Conservation (phyloP, 2,329 filamentous ascomycete species). For the Rutstroemia sp. region DNA sequence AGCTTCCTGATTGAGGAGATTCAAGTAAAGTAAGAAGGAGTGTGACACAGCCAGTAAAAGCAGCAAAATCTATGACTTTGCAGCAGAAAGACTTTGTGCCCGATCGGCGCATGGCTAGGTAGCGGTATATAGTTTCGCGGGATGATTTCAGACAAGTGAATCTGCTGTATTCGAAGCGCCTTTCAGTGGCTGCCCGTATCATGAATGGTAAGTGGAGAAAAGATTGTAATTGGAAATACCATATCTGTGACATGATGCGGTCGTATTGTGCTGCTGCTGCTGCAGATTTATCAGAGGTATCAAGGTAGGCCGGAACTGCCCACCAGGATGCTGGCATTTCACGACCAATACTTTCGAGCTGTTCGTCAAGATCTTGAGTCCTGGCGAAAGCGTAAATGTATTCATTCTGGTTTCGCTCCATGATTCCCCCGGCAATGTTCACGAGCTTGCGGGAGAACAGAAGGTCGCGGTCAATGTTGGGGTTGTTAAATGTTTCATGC, state of each 20-base stretch:
- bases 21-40: slow-evolving; percentile 24
- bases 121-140: slow-evolving; percentile 24
- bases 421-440: slow-evolving; percentile 20
- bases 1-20: slow-evolving; percentile 5
- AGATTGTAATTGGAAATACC: slow-evolving; percentile 25
- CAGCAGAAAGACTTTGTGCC: slow-evolving; percentile 23
- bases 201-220: slow-evolving; percentile 28
- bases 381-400: slow-evolving; percentile 21
- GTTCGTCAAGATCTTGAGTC: slow-evolving; percentile 28
- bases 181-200: slow-evolving; percentile 26
- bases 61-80: slow-evolving; percentile 26
- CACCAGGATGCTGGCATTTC: slow-evolving; percentile 25
- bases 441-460: slow-evolving; percentile 21
- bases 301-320: slow-evolving; percentile 17
- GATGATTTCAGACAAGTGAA: slow-evolving; percentile 26
- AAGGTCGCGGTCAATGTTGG: slow-evolving; percentile 14
- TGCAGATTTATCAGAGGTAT: slow-evolving; percentile 5
- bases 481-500: slow-evolving; percentile 24
- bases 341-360: slow-evolving; percentile 21
- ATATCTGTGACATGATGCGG: slow-evolving; percentile 24
- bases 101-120: slow-evolving; percentile 17
- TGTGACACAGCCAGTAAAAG: slow-evolving; percentile 25
- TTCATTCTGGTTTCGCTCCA: slow-evolving; percentile 24
- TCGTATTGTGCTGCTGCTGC: slow-evolving; percentile 15
- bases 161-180: slow-evolving; percentile 28